These are phyloP conservation scores for Naganishia albida DNA, from an alignment of 1,284 basidiomycete genomes.

Conservation along the genomic window DNA sequence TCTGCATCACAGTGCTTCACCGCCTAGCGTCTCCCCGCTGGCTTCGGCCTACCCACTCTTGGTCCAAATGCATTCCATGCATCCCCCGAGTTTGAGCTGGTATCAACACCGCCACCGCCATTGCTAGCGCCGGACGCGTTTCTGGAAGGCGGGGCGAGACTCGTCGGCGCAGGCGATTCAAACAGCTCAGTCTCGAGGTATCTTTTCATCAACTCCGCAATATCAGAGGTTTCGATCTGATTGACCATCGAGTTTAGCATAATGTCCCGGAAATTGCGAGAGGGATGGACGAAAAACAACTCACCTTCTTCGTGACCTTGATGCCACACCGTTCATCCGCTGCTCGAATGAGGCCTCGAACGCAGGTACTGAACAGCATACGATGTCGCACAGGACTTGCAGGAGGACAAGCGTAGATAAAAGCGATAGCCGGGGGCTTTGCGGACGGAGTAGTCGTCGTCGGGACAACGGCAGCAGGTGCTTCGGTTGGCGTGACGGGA, in stretches of 20 bases:
- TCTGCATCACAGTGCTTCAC: neutral
- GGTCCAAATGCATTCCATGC: conserved; percentile 28
- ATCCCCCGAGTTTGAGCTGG: neutral
- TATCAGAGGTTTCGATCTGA: conserved; percentile 82
- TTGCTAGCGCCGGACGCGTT: neutral
- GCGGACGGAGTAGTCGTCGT: too few relatives aligned
- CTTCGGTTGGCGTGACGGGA: conserved; percentile 6
- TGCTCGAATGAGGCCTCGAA: conserved; percentile 61
- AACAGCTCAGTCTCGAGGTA: conserved; percentile 63
- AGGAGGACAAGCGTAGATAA: conserved; percentile 84
- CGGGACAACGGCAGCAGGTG: neutral
- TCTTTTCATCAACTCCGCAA: conserved; percentile 66
- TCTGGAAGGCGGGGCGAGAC: conserved; percentile 3
- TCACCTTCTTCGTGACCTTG: conserved; percentile 52
- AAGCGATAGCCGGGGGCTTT: conserved; percentile 56
- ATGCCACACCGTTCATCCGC: conserved; percentile 59
- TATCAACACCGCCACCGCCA: conserved; percentile 2
- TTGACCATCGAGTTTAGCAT: conserved; percentile 48
- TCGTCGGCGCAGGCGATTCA: conserved; percentile 33
- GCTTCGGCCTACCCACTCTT: conserved; percentile 22
- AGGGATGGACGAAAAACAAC: conserved; percentile 15
- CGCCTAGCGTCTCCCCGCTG: conserved; percentile 16
- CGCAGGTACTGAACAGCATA: conserved; percentile 80
- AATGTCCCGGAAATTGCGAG: conserved; percentile 42
- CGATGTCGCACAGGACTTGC: conserved; percentile 74